Base-by-base conservation (phyloP, 73 alveolate species). In the Paramecium sonneborni region DNA sequence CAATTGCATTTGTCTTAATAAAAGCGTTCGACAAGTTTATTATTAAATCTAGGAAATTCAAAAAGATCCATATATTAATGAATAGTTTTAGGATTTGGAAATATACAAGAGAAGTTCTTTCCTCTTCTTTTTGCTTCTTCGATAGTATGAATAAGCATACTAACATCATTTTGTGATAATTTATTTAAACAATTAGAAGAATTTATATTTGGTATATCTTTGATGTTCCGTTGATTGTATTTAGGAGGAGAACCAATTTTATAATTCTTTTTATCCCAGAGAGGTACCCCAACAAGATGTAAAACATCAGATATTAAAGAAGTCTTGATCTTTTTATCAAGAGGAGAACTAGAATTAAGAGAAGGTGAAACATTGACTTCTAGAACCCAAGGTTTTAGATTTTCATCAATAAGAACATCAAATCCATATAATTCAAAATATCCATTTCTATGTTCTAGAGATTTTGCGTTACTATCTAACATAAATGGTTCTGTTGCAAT, bases 361-460 rank as follows among this genome's bases (percentile, higher is more conserved):
- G 98, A 95, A 1, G 99, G 99, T 28, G 95, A 95, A 6, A 96
- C 97, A 91, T 97, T 97, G 10, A 97, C 99, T 88, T 97, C 99
- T 26, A 97, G 76, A 30, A 97, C 92, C 99, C 99, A 97, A 18
- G 99, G 99, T 92, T 94, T 97, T 0, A 97, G 95, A 23, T 85
- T 88, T 52, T 92, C 95, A 92, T 97, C 99, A 20, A 97, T 92
- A 18, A 97, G 52, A 12, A 97, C 96, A 88, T 97, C 99, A 76
- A 96, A 97, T 41, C 99, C 99, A 93, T 97, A 97, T 39, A 97
- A 85, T 88, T 97, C 99, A 96, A 97, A 97, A 90, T 96, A 93
- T 26, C 87, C 76, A 92, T 93, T 92, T 87, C 95, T 95, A 76
- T 96, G 84, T 37, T 89, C 92, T 39, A 20, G 15, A 34, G 92